A percentile compares a stretch with the other conserved stretches of the same genome.
Conservation (phyloP, 1,139 yeast species). For the Scheffersomyces titani region DNA sequence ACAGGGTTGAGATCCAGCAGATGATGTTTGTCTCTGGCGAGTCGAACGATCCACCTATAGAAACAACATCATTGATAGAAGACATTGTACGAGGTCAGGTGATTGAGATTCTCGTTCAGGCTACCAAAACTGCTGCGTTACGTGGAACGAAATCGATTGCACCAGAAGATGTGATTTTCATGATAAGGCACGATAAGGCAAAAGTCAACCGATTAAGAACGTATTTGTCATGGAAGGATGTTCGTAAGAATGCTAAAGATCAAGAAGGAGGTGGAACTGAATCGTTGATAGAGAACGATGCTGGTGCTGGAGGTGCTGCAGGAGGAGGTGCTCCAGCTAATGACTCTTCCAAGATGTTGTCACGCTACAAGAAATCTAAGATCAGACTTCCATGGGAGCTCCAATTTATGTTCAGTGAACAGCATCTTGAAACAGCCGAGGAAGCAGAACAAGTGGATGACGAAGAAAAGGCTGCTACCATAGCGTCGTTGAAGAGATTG, state of each 20-base stretch:
- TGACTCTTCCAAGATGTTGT: conserved; percentile 60
- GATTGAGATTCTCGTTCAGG: conserved; percentile 79
- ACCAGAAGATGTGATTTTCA: conserved; percentile 90
- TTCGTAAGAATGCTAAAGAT: conserved; percentile 94
- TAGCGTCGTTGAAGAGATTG: conserved; percentile 82
- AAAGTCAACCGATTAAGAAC: conserved; percentile 90
- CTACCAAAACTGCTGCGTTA: conserved; percentile 72
- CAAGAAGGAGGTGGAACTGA: conserved; percentile 86
- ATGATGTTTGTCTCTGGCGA: conserved; percentile 99
- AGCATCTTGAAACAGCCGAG: conserved; percentile 80
- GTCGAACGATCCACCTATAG: conserved; percentile 89
- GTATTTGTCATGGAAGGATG: conserved; percentile 95
- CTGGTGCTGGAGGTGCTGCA: conserved; percentile 36
- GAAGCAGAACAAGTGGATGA: conserved; percentile 82
- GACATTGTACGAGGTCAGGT: conserved; percentile 96
- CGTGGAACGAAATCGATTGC: conserved; percentile 86
- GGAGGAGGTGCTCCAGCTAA: conserved; percentile 33
- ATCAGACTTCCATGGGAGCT: conserved; percentile 94
- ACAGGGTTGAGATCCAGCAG: conserved; percentile 86
- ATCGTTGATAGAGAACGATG: conserved; percentile 42
- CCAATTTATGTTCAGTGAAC: conserved; percentile 90
- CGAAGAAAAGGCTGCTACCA: conserved; percentile 84
- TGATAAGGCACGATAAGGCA: conserved; percentile 92
- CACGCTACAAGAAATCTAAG: conserved; percentile 73
- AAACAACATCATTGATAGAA: conserved; percentile 87